Evolutionary conservation across 371 early-diverging fungal genomes (phyloP).

Genomic region (Gilbertella persicaria): DNA sequence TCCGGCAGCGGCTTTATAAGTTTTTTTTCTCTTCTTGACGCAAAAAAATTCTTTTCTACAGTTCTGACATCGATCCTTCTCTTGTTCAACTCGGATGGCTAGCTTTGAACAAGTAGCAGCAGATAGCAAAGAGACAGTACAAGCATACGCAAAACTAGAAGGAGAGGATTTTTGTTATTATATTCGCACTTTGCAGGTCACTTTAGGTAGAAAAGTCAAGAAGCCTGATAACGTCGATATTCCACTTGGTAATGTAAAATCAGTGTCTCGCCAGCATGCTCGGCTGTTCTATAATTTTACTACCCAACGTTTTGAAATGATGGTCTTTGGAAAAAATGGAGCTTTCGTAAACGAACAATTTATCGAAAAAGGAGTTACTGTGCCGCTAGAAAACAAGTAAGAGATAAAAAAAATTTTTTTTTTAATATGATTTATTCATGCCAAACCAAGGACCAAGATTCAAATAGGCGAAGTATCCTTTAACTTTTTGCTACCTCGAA

Average conservation of each 20-base stretch:
- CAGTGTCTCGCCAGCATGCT: slow-evolving; percentile 85
- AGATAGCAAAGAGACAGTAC: slow-evolving; percentile 55
- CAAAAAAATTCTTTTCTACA: too few species aligned
- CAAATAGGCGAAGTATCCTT: slow-evolving; percentile 82
- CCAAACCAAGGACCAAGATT: slow-evolving; percentile 73
- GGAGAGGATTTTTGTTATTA: slow-evolving; percentile 83
- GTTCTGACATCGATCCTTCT: too few species aligned
- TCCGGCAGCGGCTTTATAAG: too few species aligned
- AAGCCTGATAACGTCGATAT: slow-evolving; percentile 70
- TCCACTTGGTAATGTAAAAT: slow-evolving; percentile 78
- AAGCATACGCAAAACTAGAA: slow-evolving; percentile 90
- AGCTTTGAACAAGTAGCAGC: background rate
- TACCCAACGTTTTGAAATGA: slow-evolving; percentile 78
- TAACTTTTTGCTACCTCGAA: slow-evolving; percentile 69
- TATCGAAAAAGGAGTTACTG: slow-evolving; percentile 67
- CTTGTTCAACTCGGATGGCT: too few species aligned
- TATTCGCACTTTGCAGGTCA: slow-evolving; percentile 75
- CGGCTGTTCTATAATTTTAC: slow-evolving; percentile 83
- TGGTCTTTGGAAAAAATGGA: slow-evolving; percentile 86
- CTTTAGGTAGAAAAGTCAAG: slow-evolving; percentile 71
- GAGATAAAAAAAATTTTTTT: slow-evolving; percentile 12
- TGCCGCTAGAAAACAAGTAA: slow-evolving; percentile 71
- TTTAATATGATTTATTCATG: too few species aligned
- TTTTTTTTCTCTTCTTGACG: too few species aligned
- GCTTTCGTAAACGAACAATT: slow-evolving; percentile 81